Evolutionary conservation across 441 rosid genomes (phyloP), one percentile per base, ranked within the genome.

Genomic region (Adansonia gregorii): DNA sequence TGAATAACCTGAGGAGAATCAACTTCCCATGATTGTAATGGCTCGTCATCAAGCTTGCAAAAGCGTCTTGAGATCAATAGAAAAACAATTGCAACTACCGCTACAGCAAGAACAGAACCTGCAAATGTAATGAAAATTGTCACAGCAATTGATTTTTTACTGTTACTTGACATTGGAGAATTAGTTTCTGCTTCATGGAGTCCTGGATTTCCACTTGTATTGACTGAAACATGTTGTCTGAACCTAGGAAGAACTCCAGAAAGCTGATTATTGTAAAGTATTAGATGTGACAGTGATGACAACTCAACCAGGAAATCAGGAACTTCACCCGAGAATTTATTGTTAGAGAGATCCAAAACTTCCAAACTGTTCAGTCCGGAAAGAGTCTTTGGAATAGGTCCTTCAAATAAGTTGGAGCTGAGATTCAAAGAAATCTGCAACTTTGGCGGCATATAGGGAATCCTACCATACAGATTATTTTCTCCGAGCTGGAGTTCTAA

Each of bases 401-500:
- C 97, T 59, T 81, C 48, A 43, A 93, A 88, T 76, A 66, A 66
- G 80, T 95, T 87, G 83, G 78, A 56, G 85, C 91, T 87, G 75
- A 95, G 94, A 82, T 92, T 92, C 83, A 95, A 84, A 27, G 89
- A 80, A 79, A 95, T 92, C 81, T 88, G 92, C 91, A 92, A 76
- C 8, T 54, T 82, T 2, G 0, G 0, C 11, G 97, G 98, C 95
- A 92, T 85, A 31, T 0, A 2, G 0, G 93, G 94, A 66, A 93
- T 87, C 35, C 8, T 24, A 31, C 96, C 98, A 12, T 76, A 24
- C 1, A 93, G 86, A 49, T 19, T 79, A 82, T 95, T 95, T 65
- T 82, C 76, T 72, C 95, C 97, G 4, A 90, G 98, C 79, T 88
- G 87, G 54, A 93, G 91, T 72, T 91, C 93, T 67, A 94, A 10